A percentile compares a stretch with the other conserved stretches of the same genome.
Evolutionary conservation across 768 basidiomycete species (phyloP).

Genomic region (Rubroboletus satanas): DNA sequence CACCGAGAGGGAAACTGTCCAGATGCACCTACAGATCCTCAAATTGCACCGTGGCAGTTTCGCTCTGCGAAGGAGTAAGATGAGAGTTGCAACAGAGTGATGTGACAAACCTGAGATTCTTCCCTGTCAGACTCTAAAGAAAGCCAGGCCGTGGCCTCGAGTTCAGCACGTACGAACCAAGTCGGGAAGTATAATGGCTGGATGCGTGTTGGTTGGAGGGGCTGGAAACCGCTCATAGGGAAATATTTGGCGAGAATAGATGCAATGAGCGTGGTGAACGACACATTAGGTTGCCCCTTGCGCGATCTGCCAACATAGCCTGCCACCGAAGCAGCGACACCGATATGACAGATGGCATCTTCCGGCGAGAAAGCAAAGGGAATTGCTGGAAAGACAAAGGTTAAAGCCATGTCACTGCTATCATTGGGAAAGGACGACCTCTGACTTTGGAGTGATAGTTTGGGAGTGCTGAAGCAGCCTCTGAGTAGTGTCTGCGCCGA

Average conservation of each 20-base stretch:
- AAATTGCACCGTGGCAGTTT: conserved; percentile 33
- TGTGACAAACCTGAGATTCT: conserved; percentile 22
- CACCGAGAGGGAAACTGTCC: background rate
- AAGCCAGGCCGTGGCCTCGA: conserved; percentile 37
- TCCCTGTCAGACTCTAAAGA: conserved; percentile 21
- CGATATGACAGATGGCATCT: conserved; percentile 41
- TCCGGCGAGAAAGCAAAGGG: conserved; percentile 49
- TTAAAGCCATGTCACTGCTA: conserved; percentile 1
- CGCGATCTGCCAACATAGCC: conserved; percentile 20
- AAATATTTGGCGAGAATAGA: conserved; percentile 37
- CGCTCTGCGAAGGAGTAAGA: conserved; percentile 25
- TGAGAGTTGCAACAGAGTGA: background rate
- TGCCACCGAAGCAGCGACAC: conserved; percentile 32
- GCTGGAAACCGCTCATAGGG: conserved; percentile 36
- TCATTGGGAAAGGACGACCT: conserved; percentile 26
- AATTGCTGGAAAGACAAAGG: conserved; percentile 36
- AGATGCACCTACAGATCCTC: conserved; percentile 44
- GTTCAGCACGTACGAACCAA: conserved; percentile 58
- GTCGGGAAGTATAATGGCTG: conserved; percentile 58
- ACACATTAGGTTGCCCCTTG: conserved; percentile 11
- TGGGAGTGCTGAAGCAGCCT: conserved; percentile 3
- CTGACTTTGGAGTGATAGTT: conserved; percentile 38
- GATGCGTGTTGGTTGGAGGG: conserved; percentile 43
- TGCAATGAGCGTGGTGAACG: conserved; percentile 22
- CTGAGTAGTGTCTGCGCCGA: conserved; percentile 20